Base-by-base conservation (phyloP, 2,329 filamentous ascomycete species). In the Apiospora kogelbergensis region DNA sequence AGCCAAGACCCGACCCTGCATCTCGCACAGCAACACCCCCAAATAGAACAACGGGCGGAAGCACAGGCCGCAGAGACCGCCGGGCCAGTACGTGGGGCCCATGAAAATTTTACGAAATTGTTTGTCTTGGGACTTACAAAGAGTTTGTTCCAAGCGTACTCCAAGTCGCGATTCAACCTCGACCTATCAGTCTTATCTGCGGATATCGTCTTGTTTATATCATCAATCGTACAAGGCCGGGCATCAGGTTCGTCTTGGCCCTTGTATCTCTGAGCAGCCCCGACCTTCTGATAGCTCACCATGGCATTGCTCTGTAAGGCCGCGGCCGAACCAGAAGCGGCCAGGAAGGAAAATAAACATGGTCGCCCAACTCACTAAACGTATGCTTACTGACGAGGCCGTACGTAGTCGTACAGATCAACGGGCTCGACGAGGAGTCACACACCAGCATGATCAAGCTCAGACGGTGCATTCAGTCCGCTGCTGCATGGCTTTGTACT, bases 81-180 rank as follows among this genome's bases (percentile, higher is more conserved):
- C 37, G 53, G 30, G 30, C 10, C 53, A 33, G 30, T 37, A 37
- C 40, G 63, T 65, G 63, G 63, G 63, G 63, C 63, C 37, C 69
- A 57, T 69, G 69, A 74, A 76, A 76, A 70, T 73, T 71, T 78
- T 78, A 78, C 77, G 75, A 75, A 77, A 78, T 78, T 73, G 74
- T 76, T 77, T 78, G 74, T 76, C 74, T 67, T 67, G 44, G 67
- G 67, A 69, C 71, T 72, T 70, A 68, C 70, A 77, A 76, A 74
- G 70, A 72, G 73, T 78, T 78, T 77, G 73, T 74, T 37, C 53
- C 53, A 60, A 9, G 53, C 11, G 30, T 17, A 37, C 53, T n/a
- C 22, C n/a, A 26, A 60, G 30, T n/a, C 26, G 30, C 26, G 6
- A 20, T n/a, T 22, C 33, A 30, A 37, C n/a, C n/a, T 60, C 13